Evolutionary conservation across 371 early-diverging fungal species (phyloP).

Genomic region (Rhizopus sp.): DNA sequence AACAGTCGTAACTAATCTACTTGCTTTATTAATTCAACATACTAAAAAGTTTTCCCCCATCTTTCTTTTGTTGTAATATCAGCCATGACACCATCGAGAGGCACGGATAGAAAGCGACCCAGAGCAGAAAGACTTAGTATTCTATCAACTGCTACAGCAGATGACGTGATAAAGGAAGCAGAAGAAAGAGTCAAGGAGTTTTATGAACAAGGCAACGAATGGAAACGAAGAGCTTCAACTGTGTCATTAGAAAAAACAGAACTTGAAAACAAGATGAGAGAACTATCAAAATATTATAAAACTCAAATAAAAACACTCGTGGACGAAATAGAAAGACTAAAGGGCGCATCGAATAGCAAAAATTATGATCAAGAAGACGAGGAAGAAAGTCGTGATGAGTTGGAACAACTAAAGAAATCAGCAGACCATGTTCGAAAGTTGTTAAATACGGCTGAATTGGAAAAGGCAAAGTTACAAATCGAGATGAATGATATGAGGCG

Average conservation of each 20-base stretch:
- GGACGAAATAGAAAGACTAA: conserved; percentile 9
- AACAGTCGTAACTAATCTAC: not conserved
- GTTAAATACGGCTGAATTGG: conserved; percentile 6
- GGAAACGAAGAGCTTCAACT: conserved; percentile 10
- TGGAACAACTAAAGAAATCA: not conserved
- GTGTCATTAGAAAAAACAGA: conserved; percentile 3
- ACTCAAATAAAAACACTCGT: conserved; percentile 8
- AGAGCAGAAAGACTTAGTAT: not conserved
- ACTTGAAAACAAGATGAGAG: conserved; percentile 17
- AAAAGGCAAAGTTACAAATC: conserved; percentile 2
- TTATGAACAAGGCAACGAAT: conserved; percentile 7
- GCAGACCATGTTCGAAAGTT: not conserved
- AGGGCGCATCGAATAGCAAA: not conserved
- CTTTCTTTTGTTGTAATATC: not conserved
- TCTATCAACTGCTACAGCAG: conserved; percentile 7
- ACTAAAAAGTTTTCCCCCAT: not conserved
- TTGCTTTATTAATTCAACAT: not conserved
- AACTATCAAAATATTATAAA: conserved; percentile 3
- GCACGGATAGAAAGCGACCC: conserved; percentile 1
- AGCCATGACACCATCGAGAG: conserved; percentile 1
- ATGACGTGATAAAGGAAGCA: conserved; percentile 18
- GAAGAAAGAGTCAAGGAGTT: conserved; percentile 8
- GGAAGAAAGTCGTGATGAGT: not conserved
- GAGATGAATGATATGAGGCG: not conserved
- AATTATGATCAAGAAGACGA: not conserved